Percentiles rank a stretch among this genome's conserved stretches.
These are phyloP conservation scores for Solioccasus polychromus DNA, from an alignment of 768 basidiomycete genomes.

Conservation along the genomic window DNA sequence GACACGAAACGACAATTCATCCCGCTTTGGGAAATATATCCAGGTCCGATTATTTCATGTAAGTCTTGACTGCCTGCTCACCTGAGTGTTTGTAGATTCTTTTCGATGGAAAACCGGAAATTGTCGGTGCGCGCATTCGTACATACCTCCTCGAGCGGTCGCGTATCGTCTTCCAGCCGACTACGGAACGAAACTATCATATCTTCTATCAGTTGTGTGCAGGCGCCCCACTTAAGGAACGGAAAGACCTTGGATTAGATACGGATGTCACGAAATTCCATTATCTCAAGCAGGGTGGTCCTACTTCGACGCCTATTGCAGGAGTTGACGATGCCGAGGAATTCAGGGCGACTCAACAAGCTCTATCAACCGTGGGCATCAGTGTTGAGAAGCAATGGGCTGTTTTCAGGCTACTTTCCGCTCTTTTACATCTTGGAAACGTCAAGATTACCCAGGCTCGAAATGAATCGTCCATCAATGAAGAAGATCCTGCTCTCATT, in stretches of 20 bases:
- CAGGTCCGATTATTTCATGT: slow-evolving; percentile 49
- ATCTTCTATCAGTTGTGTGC: slow-evolving; percentile 99
- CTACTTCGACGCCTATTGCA: slow-evolving; percentile 77
- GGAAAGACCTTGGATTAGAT: slow-evolving; percentile 91
- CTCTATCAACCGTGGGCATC: slow-evolving; percentile 95
- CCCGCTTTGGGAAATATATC: slow-evolving; percentile 98
- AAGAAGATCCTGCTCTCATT: slow-evolving; percentile 74
- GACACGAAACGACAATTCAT: slow-evolving; percentile 98
- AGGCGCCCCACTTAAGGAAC: slow-evolving; percentile 91
- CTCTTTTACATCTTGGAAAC: slow-evolving; percentile 96
- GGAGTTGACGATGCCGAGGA: slow-evolving; percentile 98
- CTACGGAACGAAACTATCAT: slow-evolving; percentile 97
- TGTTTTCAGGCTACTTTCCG: slow-evolving; percentile 90
- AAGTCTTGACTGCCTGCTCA: not conserved
- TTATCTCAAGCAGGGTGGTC: slow-evolving; percentile 92
- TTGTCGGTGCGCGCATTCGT: slow-evolving; percentile 97
- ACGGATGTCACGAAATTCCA: slow-evolving; percentile 83
- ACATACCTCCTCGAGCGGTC: slow-evolving; percentile 98
- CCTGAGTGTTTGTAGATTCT: slow-evolving; percentile 64
- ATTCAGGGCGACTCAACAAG: slow-evolving; percentile 90
- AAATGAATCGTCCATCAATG: slow-evolving; percentile 80
- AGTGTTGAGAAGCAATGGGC: slow-evolving; percentile 98
- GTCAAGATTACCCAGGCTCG: slow-evolving; percentile 83
- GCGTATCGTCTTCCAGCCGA: slow-evolving; percentile 94
- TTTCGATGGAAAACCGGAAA: slow-evolving; percentile 93